Evolutionary conservation across 208 protist species (phyloP), one percentile per base, ranked within the genome.

Genomic region (Acanthamoeba lugdunensis): DNA sequence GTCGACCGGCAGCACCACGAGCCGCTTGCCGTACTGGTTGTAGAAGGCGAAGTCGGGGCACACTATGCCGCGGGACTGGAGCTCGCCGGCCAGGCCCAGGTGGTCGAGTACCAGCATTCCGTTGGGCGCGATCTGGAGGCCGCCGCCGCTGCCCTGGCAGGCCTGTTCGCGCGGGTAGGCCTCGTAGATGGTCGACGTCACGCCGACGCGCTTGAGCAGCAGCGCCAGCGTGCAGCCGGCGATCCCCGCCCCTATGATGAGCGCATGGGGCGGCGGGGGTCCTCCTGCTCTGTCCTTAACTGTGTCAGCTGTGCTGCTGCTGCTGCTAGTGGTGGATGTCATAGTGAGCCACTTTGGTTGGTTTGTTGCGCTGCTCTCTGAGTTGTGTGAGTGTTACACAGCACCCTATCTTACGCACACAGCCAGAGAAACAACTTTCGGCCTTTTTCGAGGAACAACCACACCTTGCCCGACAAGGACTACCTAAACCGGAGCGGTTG

Each of bases 181-280:
- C 48, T 87, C 79, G 50, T 28, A 88, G 48, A 88, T 14, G 81
- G 81, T 50, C 0, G 56, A 30, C 48, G 13, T 37, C 5, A 88
- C 21, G 4, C 81, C 81, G 45, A 28, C 56, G 0, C 37, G n/a
- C n/a, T 18, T 48, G 50, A 88, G 81, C 18, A 88, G 23, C 14
- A 88, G 56, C n/a, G 52, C 81, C 5, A 88, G 81, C 28, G 81
- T 14, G 52, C 81, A 88, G 23, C 81, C 81, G n/a, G 81, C 81
- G 11, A 88, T 88, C 11, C 81, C 81, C 7, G 30, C 81, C 8
- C 81, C 81, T 0, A 88, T 88, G 81, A 88, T 88, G 37, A 88
- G 14, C 14, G 81, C 81, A 11, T 88, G 81, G 9, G 65, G 65
- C 23, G 58, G 48, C 6, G 48, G 9, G 48, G 48, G 48, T 50